A percentile compares a stretch with the other conserved stretches of the same genome.
Conservation (phyloP, 2,329 filamentous ascomycete species). For the Aspergillus intermedius region DNA sequence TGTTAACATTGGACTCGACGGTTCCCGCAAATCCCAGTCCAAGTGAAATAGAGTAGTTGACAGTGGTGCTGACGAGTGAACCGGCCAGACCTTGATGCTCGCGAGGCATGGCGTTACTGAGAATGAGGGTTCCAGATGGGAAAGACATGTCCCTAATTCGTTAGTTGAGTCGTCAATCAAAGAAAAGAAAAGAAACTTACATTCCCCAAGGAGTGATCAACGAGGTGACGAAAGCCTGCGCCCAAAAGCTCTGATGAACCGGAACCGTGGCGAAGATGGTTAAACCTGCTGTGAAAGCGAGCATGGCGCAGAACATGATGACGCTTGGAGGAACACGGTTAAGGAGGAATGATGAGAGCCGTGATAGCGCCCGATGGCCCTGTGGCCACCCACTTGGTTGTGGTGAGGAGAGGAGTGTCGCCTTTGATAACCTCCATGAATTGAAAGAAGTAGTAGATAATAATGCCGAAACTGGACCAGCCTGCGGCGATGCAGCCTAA, state of each 20-base stretch:
- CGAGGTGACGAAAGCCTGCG: constrained; percentile 20
- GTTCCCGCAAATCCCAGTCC: constrained; percentile 62
- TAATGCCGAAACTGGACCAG: constrained; percentile 51
- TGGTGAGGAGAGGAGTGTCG: constrained; percentile 20
- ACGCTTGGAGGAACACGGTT: constrained; percentile 22
- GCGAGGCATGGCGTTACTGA: constrained; percentile 47
- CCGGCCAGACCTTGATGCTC: constrained; percentile 49
- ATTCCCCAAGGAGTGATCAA: constrained; percentile 28
- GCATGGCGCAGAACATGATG: constrained; percentile 28
- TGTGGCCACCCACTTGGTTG: constrained; percentile 21
- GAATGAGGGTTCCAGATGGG: constrained; percentile 55
- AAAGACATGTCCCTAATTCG: constrained; percentile 58
- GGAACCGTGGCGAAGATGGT: constrained; percentile 33
- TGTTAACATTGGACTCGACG: constrained; percentile 47
- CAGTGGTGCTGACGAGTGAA: constrained; percentile 56
- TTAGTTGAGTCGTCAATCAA: neutral
- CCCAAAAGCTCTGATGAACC: constrained; percentile 36
- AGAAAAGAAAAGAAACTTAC: constrained; percentile 10
- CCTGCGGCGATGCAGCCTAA: constrained; percentile 49
- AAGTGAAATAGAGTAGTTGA: constrained; percentile 64
- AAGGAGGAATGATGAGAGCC: constrained; percentile 29
- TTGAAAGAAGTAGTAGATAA: constrained; percentile 47
- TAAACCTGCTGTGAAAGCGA: constrained; percentile 23
- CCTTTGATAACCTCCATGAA: constrained; percentile 40
- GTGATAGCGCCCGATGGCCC: constrained; percentile 25